Base-by-base conservation (phyloP, 163 green algal genomes). In the Coccomyxa subellipsoidea region DNA sequence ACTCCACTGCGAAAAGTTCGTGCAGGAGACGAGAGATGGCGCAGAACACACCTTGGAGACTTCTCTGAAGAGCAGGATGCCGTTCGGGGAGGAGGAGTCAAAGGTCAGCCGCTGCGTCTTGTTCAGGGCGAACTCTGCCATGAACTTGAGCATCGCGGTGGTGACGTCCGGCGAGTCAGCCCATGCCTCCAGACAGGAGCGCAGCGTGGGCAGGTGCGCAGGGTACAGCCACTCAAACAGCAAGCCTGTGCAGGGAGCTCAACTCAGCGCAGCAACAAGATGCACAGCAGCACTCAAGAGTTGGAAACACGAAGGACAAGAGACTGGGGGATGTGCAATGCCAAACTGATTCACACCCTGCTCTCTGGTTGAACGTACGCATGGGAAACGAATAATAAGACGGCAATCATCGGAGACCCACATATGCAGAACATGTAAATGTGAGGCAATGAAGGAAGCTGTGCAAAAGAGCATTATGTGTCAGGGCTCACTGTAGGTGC, bases 201-300 rank as follows among this genome's bases (percentile, higher is more conserved):
- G 40, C 32, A 96, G 85, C 54, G 86, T 87, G 23, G 93, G 91
- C 70, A 96, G 94, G 90, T 98, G 95, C n/a, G 87, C 80, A 0
- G 96, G 95, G 90, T 99, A 98, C 15, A 99, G 90, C 96, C 95
- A 99, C 85, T 99, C 95, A 83, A 99, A 99, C 34, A 99, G 84
- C 78, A 97, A 84, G 79, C 86, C 84, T 84, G 78, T 76, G 54
- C n/a, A n/a, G n/a, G n/a, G n/a, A n/a, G n/a, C n/a, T n/a, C n/a
- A n/a, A n/a, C n/a, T n/a, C n/a, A n/a, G n/a, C n/a, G n/a, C n/a
- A n/a, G n/a, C n/a, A n/a, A n/a, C n/a, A n/a, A n/a, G n/a, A n/a
- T n/a, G n/a, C n/a, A n/a, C n/a, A n/a, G n/a, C n/a, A n/a, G n/a
- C n/a, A n/a, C n/a, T n/a, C n/a, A n/a, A n/a, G n/a, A n/a, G n/a